Base-by-base conservation (phyloP, 495 filamentous ascomycete genomes). In the Penicillium simplicissimum region DNA sequence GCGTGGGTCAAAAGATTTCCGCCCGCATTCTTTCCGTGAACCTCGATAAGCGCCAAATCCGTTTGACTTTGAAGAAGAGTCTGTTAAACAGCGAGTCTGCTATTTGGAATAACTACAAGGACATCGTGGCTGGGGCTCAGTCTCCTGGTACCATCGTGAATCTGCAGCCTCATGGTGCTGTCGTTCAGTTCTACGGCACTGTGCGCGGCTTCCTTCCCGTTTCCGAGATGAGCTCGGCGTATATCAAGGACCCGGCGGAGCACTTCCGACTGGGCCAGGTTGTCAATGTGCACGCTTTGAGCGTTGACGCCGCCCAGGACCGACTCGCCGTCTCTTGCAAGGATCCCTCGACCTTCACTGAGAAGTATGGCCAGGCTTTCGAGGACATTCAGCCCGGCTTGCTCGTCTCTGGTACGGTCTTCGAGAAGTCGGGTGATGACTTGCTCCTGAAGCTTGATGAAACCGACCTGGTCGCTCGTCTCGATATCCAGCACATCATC, bases 151-250 rank as follows among this genome's bases (percentile, higher is more conserved):
- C 92, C 8, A 86, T 98, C 54, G 78, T 96, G 62, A 95, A 87
- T 48, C 72, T 98, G 13, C 76, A 92, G 47, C 70, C 81, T 21
- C 84, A 85, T 63, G 96, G 95, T 59, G 95, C 94, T 13, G 85
- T 96, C 21, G 90, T 98, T 52, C 93, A 97, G 66, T 98, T 97
- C 79, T 98, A 93, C 68, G 91, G 92, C 23, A 74, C 80, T 9
- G 76, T 97, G 40, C 84, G 85, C 51, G 96, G 87, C 11, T 98
- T 94, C 75, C 82, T 98, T 57, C 94, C 95, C 1, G 86, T 96
- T 3, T 89, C 90, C 3, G 94, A 98, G 70, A 98, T 98, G 96
- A 97, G 93, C 71, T 96, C 97, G 69, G 90, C 93, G 14, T 97
- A 87, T 72, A 97, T 98, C 65, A 84, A 89, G 66, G 90, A 97